phyloP scores from a whole-genome alignment of 331 rosid species.

The Quercus phellos region DNA sequence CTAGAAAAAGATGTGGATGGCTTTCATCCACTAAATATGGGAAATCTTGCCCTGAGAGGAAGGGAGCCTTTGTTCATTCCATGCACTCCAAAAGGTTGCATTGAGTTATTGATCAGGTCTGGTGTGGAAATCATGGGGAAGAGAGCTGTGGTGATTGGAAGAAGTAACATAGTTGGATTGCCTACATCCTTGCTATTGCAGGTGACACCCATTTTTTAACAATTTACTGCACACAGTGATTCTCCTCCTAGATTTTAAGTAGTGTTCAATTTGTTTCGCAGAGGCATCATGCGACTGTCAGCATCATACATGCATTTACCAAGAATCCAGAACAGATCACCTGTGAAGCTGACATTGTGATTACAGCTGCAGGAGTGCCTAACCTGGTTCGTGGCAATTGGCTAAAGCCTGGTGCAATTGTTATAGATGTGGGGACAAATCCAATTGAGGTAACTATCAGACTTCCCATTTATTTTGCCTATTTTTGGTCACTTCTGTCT shows the following conservation, averaged over 20 bases:
- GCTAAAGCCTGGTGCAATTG: conserved; percentile 85
- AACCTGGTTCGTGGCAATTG: conserved; percentile 84
- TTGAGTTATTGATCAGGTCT: conserved; percentile 58
- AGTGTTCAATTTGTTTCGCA: conserved; percentile 25
- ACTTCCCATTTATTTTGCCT: neutral
- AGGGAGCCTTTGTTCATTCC: conserved; percentile 63
- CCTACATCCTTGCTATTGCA: conserved; percentile 61
- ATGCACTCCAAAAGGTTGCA: conserved; percentile 65
- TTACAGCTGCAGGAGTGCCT: conserved; percentile 93
- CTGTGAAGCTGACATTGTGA: conserved; percentile 75
- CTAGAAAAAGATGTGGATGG: conserved; percentile 72
- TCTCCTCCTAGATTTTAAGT: neutral
- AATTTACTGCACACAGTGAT: neutral
- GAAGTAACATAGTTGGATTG: conserved; percentile 64
- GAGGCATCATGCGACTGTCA: conserved; percentile 95
- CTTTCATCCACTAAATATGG: conserved; percentile 60
- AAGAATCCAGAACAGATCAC: conserved; percentile 63
- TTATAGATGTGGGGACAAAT: conserved; percentile 79
- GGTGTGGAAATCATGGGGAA: conserved; percentile 56
- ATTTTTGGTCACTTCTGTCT: neutral
- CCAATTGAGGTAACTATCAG: conserved; percentile 63
- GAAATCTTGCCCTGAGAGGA: conserved; percentile 58
- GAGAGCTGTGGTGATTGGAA: conserved; percentile 64
- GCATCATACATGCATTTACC: conserved; percentile 64
- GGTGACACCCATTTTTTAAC: conserved; percentile 34